Percentiles rank a stretch among this genome's conserved stretches.
Evolutionary conservation across 345 rosid species (phyloP).

Genomic region (Lumnitzera racemosa): DNA sequence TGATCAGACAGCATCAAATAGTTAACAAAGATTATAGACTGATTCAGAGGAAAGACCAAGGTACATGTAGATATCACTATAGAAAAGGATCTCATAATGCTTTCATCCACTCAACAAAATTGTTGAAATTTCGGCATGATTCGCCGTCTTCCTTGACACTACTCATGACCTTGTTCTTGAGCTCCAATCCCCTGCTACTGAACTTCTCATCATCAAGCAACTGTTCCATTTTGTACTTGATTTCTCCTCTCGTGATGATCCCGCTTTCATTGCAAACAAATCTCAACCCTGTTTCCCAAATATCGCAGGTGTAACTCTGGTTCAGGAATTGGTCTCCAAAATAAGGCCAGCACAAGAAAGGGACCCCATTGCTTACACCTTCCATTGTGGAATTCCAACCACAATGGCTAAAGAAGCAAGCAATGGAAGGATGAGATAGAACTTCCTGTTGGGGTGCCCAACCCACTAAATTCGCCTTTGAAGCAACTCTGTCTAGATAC

Average conservation of each 20-base stretch:
- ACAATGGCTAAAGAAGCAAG: slow-evolving; percentile 37
- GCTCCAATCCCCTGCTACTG: not conserved
- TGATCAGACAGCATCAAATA: too few species aligned
- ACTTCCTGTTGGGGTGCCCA: slow-evolving; percentile 23
- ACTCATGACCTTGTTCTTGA: not conserved
- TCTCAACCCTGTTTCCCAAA: slow-evolving; percentile 37
- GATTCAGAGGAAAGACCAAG: too few species aligned
- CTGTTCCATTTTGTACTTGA: slow-evolving; percentile 3
- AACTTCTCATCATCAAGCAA: slow-evolving; percentile 1
- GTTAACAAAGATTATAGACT: too few species aligned
- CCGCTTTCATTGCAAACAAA: slow-evolving; percentile 1
- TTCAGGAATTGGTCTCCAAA: slow-evolving; percentile 37
- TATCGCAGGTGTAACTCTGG: slow-evolving; percentile 28
- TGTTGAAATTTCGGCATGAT: slow-evolving; percentile 2
- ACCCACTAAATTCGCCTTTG: slow-evolving; percentile 9
- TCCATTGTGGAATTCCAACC: slow-evolving; percentile 65
- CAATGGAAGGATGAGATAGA: slow-evolving; percentile 14
- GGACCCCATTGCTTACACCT: slow-evolving; percentile 38
- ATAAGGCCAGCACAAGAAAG: slow-evolving; percentile 47
- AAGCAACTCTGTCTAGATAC: slow-evolving; percentile 10
- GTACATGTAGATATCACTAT: too few species aligned
- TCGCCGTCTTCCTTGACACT: not conserved
- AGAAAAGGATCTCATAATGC: not conserved
- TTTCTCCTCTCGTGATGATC: slow-evolving; percentile 6
- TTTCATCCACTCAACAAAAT: slow-evolving; percentile 8